Percentiles rank a stretch among this genome's conserved stretches.
Evolutionary conservation across 1,284 basidiomycete species (phyloP).

Genomic region (Austroboletus sp.): DNA sequence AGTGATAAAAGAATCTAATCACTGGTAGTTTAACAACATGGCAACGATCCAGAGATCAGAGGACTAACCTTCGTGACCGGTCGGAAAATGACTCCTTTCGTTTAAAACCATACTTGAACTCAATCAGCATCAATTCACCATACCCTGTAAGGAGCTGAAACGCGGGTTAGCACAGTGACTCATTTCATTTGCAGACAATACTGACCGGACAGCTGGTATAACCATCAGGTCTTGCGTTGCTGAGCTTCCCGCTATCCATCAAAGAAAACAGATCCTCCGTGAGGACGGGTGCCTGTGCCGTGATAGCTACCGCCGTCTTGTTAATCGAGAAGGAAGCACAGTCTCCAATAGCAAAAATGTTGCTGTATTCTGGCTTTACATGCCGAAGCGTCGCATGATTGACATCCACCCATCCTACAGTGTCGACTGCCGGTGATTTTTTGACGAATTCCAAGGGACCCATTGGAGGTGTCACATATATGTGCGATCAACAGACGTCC

Average conservation of each 20-base stretch:
- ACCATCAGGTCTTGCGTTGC: slow-evolving; percentile 67
- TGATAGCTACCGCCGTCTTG: slow-evolving; percentile 94
- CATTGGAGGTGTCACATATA: slow-evolving; percentile 90
- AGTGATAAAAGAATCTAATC: slow-evolving; percentile 73
- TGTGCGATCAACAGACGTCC: slow-evolving; percentile 59
- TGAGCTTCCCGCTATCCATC: slow-evolving; percentile 65
- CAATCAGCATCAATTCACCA: slow-evolving; percentile 81
- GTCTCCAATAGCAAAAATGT: slow-evolving; percentile 89
- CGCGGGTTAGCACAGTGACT: slow-evolving; percentile 12
- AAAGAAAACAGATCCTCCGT: slow-evolving; percentile 81
- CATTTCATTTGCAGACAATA: neutral
- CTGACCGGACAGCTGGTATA: slow-evolving; percentile 80
- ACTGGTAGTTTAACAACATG: slow-evolving; percentile 3
- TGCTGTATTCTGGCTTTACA: slow-evolving; percentile 68
- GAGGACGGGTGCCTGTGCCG: slow-evolving; percentile 86
- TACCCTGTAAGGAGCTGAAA: slow-evolving; percentile 73
- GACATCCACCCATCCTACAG: slow-evolving; percentile 83
- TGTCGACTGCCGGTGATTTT: slow-evolving; percentile 70
- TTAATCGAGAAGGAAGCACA: slow-evolving; percentile 87
- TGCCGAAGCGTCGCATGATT: slow-evolving; percentile 77
- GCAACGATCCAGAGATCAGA: neutral
- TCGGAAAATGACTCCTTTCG: slow-evolving; percentile 80
- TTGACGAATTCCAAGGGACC: slow-evolving; percentile 82
- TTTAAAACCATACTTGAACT: slow-evolving; percentile 81
- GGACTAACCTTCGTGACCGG: slow-evolving; percentile 50